Evolutionary conservation across 345 rosid species (phyloP).

Genomic region (Citrus trifoliata): DNA sequence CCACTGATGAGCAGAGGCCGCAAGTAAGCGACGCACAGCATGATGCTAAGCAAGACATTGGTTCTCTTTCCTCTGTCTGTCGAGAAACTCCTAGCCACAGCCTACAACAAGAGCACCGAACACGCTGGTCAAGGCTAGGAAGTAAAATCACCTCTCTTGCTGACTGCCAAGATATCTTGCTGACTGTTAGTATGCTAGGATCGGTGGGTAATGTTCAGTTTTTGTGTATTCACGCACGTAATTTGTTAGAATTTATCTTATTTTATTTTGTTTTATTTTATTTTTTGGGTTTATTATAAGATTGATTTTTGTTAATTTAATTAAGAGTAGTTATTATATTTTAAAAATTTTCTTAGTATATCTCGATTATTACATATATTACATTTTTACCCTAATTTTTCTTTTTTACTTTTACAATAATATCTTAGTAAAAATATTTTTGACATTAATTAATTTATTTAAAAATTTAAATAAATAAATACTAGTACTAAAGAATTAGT

Average conservation of each 20-base stretch:
- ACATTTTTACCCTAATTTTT: too few species aligned
- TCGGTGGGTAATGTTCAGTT: neutral
- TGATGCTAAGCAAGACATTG: conserved; percentile 76
- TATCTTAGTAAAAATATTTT: too few species aligned
- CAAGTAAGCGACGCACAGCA: conserved; percentile 83
- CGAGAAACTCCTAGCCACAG: neutral
- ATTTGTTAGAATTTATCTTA: neutral
- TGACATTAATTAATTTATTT: too few species aligned
- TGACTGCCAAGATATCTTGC: neutral
- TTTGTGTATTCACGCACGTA: neutral
- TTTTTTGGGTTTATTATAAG: too few species aligned
- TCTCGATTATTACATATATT: too few species aligned
- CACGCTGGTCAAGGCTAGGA: neutral
- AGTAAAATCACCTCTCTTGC: neutral
- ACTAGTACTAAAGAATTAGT: too few species aligned
- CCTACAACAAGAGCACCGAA: neutral
- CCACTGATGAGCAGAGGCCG: conserved; percentile 89
- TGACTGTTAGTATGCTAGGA: neutral
- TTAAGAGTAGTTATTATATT: too few species aligned
- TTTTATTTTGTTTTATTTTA: neutral
- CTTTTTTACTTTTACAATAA: too few species aligned
- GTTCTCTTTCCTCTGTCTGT: neutral
- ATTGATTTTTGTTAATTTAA: too few species aligned
- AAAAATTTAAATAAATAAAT: too few species aligned
- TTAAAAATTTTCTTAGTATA: too few species aligned